Base-by-base conservation (phyloP, 2,329 filamentous ascomycete species). In the Sporothrix brasiliensis region DNA sequence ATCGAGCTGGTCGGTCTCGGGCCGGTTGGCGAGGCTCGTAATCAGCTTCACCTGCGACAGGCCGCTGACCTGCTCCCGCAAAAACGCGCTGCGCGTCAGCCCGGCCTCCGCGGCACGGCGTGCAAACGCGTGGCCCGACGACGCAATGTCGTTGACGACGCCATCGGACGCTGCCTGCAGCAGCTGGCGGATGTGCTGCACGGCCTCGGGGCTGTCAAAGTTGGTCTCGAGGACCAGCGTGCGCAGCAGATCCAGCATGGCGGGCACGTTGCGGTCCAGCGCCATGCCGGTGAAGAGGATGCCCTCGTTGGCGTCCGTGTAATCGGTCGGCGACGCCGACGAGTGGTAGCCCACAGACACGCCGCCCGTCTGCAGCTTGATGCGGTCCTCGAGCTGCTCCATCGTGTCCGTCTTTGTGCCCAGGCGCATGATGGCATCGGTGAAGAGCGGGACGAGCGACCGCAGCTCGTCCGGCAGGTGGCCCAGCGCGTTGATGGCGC, bases 301-400 rank as follows among this genome's bases (percentile, higher is more conserved):
- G 0, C 95, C 95, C 80, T 99, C 95, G 21, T 87, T 89, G 10
- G 89, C 91, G 34, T 86, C 83, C 41, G 86, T 85, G 69, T 92
- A 88, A 74, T 94, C 88, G 1, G 85, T 86, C 0, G 94, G 92
- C 2, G 89, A 93, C 0, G 94, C 88, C 0, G 91, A 89, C n/a
- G 91, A 88, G 80, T 96, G 92, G 75, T 97, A 94, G 1, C 91
- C 89, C 19, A 96, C 89, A 2, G 90, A 92, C 50, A 99, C 87
- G 11, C 95, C 95, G 24, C 95, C 95, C 1, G 95, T 98, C 82
- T 96, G 97, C 41, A 98, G 86, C 79, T 98, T 98, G 79, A 99
- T 97, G 69, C 94, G 81, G 77, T 98, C 95, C 79, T 99, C 95
- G 67, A 98, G 87, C 79, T 97, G 90, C 79, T 97, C 95, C 91